A percentile compares a stretch with the other conserved stretches of the same genome.
Conservation (phyloP, 1,139 yeast genomes). For the Casaregolazyma lundiana region DNA sequence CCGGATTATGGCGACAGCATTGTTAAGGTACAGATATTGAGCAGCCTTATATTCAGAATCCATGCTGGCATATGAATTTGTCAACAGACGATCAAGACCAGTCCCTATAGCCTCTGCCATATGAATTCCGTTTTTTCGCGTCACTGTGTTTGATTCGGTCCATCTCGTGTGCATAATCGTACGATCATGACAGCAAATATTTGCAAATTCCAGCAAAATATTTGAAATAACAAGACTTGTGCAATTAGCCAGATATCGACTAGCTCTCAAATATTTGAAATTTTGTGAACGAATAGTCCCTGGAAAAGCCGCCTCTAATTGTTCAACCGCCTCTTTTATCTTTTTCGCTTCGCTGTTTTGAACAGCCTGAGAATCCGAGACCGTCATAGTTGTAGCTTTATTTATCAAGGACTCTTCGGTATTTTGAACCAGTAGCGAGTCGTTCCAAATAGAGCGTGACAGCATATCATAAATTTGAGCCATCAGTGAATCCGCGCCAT, state of each 20-base stretch:
- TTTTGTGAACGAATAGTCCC: slow-evolving; percentile 10
- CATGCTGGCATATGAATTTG: slow-evolving; percentile 1
- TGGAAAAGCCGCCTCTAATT: slow-evolving; percentile 12
- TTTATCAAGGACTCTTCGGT: slow-evolving; percentile 10
- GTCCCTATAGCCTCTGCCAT: slow-evolving; percentile 31
- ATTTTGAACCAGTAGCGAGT: slow-evolving; percentile 21
- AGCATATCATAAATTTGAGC: slow-evolving; percentile 24
- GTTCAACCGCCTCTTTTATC: slow-evolving; percentile 24
- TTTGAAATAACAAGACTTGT: slow-evolving; percentile 28
- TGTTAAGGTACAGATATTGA: slow-evolving; percentile 3
- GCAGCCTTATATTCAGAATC: slow-evolving; percentile 5
- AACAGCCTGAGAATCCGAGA: slow-evolving; percentile 1
- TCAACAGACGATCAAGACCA: slow-evolving; percentile 17
- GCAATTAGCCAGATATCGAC: slow-evolving; percentile 29
- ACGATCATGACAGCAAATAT: slow-evolving; percentile 23
- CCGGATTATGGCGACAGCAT: slow-evolving; percentile 20
- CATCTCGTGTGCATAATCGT: slow-evolving; percentile 11
- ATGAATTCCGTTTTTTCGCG: slow-evolving; percentile 26
- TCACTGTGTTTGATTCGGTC: slow-evolving; percentile 3
- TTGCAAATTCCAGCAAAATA: slow-evolving; percentile 27
- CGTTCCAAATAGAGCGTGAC: slow-evolving; percentile 28
- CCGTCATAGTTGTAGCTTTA: slow-evolving; percentile 10
- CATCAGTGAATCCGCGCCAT: slow-evolving; percentile 14
- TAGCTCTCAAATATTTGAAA: slow-evolving; percentile 27
- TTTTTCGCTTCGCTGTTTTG: slow-evolving; percentile 23